Percentiles rank a stretch among this genome's conserved stretches.
phyloP scores from a whole-genome alignment of 2,329 filamentous ascomycete genomes.

The Aspergillus sojae region DNA sequence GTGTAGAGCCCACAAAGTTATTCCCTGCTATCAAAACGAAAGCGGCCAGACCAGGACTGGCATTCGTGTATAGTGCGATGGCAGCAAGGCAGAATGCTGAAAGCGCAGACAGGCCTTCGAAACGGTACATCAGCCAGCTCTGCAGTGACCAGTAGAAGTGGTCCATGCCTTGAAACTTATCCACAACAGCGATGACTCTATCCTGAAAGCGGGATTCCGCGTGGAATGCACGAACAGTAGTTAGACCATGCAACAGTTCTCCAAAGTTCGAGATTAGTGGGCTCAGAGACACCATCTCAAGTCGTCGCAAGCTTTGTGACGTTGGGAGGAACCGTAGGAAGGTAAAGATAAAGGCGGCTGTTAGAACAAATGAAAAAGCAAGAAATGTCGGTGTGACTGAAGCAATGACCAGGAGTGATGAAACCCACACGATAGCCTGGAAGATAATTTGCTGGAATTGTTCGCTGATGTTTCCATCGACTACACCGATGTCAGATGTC shows the following conservation, averaged over 20 bases:
- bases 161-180: constrained; percentile 91
- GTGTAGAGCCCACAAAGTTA: constrained; percentile 67
- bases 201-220: constrained; percentile 79
- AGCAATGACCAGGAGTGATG: constrained; percentile 76
- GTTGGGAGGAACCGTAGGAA: constrained; percentile 79
- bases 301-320: constrained; percentile 77
- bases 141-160: constrained; percentile 94
- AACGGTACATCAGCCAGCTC: constrained; percentile 80
- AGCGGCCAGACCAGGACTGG: constrained; percentile 77
- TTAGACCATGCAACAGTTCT: constrained; percentile 79
- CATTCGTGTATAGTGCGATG: constrained; percentile 72
- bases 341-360: constrained; percentile 68
- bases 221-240: constrained; percentile 81
- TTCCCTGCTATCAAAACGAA: constrained; percentile 77
- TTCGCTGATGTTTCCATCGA: constrained; percentile 81
- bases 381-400: constrained; percentile 78
- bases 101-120: constrained; percentile 69
- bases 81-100: constrained; percentile 75
- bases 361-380: constrained; percentile 69
- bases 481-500: constrained; percentile 84
- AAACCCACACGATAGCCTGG: constrained; percentile 69
- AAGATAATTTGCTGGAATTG: constrained; percentile 74
- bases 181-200: constrained; percentile 76
- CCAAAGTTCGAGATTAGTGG: constrained; percentile 93
- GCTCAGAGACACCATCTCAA: constrained; percentile 87